Percentiles rank a stretch among this genome's conserved stretches.
Evolutionary conservation across 2,329 filamentous ascomycete genomes (phyloP).

Genomic region (Alternaria gaisen): DNA sequence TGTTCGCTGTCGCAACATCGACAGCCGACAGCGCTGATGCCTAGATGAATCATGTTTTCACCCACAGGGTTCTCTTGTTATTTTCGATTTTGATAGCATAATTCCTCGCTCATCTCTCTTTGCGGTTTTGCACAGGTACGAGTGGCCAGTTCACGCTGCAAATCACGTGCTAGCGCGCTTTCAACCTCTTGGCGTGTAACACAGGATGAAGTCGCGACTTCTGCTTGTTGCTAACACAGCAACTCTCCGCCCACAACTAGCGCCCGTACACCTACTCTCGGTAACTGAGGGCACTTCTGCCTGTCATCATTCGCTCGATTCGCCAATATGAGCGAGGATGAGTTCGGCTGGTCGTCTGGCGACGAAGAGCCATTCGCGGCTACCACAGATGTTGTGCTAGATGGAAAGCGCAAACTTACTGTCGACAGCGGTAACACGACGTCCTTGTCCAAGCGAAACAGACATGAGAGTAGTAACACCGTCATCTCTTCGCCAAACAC

Average conservation of each 20-base stretch:
- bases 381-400: not conserved
- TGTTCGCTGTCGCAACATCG: not conserved
- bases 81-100: not conserved
- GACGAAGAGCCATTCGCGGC: constrained; percentile 18
- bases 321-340: constrained; percentile 20
- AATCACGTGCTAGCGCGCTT: constrained; percentile 14
- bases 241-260: not conserved
- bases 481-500: constrained; percentile 17
- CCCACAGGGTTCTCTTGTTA: not conserved
- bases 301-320: too few species aligned
- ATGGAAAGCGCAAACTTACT: constrained; percentile 16
- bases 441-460: constrained; percentile 7
- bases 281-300: too few species aligned
- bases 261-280: not conserved
- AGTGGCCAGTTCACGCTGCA: not conserved
- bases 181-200: not conserved
- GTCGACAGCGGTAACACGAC: not conserved
- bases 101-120: not conserved
- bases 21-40: too few species aligned
- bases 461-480: not conserved
- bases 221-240: not conserved
- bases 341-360: constrained; percentile 19
- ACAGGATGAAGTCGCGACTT: not conserved
- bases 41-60: too few species aligned
- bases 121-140: not conserved